Percentiles rank a stretch among this genome's conserved stretches.
These are phyloP conservation scores for Xylariaceae sp. DNA, from an alignment of 2,329 filamentous ascomycete genomes.

Conservation along the genomic window DNA sequence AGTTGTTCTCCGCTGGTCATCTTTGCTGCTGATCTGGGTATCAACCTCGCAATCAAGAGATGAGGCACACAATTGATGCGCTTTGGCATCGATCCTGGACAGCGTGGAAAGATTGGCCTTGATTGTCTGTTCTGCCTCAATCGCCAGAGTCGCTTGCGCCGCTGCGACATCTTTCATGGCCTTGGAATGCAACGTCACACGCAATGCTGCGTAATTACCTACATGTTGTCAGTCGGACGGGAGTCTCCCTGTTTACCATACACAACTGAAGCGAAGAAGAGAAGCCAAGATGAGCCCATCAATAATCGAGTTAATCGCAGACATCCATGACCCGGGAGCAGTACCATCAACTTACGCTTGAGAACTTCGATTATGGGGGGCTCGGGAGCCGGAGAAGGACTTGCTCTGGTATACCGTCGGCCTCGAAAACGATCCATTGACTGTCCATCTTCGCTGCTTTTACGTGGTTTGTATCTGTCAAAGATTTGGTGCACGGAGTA, in stretches of 20 bases:
- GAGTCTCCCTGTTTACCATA: background rate
- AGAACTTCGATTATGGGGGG: constrained; percentile 22
- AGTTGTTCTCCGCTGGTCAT: constrained; percentile 17
- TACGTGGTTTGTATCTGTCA: constrained; percentile 18
- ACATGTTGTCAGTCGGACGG: constrained; percentile 4
- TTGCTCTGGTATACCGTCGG: background rate
- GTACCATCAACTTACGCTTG: constrained; percentile 16
- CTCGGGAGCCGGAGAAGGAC: constrained; percentile 20
- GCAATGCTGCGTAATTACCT: constrained; percentile 28
- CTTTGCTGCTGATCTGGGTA: constrained; percentile 17
- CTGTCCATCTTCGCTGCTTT: constrained; percentile 10
- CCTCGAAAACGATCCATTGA: constrained; percentile 4
- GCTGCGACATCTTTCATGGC: constrained; percentile 22
- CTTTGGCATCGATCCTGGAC: constrained; percentile 14
- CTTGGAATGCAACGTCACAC: constrained; percentile 27
- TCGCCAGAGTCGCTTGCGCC: constrained; percentile 17
- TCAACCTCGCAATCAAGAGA: constrained; percentile 24
- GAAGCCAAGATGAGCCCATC: background rate
- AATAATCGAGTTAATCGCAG: background rate
- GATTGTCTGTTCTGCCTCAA: constrained; percentile 18
- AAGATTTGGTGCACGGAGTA: constrained; percentile 23
- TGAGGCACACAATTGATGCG: constrained; percentile 18
- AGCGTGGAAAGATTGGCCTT: constrained; percentile 18
- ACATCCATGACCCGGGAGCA: background rate
- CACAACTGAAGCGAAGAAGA: background rate